phyloP scores from a whole-genome alignment of 257 asterid genomes.

The Jaltomata sinuosa region DNA sequence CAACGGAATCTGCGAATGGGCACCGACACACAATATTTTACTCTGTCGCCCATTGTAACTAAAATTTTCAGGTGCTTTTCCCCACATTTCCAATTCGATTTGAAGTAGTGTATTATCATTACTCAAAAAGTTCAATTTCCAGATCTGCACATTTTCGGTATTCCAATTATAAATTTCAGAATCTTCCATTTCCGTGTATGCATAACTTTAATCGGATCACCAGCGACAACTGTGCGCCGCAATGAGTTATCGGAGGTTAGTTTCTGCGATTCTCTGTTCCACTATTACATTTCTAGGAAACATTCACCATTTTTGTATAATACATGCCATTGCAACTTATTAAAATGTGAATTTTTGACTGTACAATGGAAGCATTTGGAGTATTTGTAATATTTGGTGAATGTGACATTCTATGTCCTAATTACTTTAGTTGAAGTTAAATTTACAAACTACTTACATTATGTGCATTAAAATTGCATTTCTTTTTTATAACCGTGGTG shows the following conservation, averaged over 20 bases:
- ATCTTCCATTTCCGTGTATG: background rate
- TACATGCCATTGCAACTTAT: background rate
- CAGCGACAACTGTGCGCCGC: background rate
- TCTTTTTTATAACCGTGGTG: too few relatives aligned
- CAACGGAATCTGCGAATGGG: background rate
- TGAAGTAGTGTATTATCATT: background rate
- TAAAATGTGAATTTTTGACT: background rate
- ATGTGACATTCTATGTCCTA: background rate
- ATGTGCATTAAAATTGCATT: too few relatives aligned
- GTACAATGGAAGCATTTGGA: background rate
- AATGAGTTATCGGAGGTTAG: constrained; percentile 3
- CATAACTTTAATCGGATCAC: background rate
- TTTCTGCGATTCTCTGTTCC: background rate
- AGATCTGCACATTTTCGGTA: background rate
- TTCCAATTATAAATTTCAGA: background rate
- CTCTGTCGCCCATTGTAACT: background rate
- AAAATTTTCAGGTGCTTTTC: background rate
- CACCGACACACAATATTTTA: background rate
- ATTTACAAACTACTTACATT: too few relatives aligned
- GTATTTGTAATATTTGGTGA: background rate
- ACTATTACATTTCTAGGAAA: background rate
- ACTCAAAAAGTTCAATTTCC: background rate
- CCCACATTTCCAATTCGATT: background rate
- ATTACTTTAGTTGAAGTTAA: background rate
- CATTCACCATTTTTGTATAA: too few relatives aligned